Conservation (phyloP, 495 filamentous ascomycete species). For the Neurospora sp. region DNA sequence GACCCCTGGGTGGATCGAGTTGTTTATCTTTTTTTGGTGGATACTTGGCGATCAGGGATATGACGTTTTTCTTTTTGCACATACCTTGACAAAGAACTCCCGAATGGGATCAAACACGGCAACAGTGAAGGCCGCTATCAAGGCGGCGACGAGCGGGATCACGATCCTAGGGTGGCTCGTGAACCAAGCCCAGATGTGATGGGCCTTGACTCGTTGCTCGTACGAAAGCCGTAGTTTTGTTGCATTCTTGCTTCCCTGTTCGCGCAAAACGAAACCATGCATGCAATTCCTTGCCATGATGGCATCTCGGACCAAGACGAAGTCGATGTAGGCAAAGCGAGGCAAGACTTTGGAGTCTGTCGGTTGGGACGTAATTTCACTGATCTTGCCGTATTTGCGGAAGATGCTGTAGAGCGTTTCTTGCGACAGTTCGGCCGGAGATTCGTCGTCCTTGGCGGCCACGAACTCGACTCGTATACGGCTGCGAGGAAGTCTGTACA, state of each 20-base stretch:
- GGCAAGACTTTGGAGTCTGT: constrained; percentile 76
- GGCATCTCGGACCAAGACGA: constrained; percentile 54
- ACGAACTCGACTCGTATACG: constrained; percentile 78
- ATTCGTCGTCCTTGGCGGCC: constrained; percentile 48
- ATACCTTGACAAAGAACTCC: constrained; percentile 76
- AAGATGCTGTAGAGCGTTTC: constrained; percentile 84
- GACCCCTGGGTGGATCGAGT: not conserved
- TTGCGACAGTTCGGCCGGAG: constrained; percentile 60
- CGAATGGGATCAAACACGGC: constrained; percentile 86
- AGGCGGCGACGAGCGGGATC: constrained; percentile 68
- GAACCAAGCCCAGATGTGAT: constrained; percentile 81
- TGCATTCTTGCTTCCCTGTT: constrained; percentile 63
- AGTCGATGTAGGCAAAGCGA: constrained; percentile 70
- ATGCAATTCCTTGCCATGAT: constrained; percentile 89
- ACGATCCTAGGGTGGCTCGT: constrained; percentile 81
- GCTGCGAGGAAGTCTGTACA: constrained; percentile 69
- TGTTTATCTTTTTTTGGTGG: not conserved
- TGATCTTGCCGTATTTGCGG: constrained; percentile 77
- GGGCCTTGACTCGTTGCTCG: constrained; percentile 61
- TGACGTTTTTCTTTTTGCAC: not conserved
- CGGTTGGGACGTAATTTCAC: constrained; percentile 68
- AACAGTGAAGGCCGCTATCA: constrained; percentile 78
- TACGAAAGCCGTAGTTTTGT: constrained; percentile 74
- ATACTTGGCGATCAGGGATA: not conserved
- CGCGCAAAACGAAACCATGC: constrained; percentile 67